Evolutionary conservation across 148 eudicot species (phyloP).

Genomic region (Drosera capensis): DNA sequence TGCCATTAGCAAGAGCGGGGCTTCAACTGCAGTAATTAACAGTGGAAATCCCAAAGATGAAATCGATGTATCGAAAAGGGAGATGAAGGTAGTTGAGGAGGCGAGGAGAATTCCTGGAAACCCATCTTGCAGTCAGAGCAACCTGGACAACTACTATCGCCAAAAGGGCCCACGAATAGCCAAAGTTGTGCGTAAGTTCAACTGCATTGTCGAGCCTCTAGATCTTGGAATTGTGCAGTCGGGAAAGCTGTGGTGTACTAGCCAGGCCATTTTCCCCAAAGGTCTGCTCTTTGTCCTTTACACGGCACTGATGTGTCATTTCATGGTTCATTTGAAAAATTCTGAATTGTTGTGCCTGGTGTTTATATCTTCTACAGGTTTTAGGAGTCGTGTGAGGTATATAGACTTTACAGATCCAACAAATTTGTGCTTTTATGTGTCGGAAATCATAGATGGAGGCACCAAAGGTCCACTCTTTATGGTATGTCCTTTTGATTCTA

Average conservation of each 20-base stretch:
- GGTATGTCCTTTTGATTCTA: too few relatives aligned
- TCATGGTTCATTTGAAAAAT: not conserved
- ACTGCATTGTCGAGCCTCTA: slow-evolving; percentile 62
- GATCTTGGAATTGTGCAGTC: slow-evolving; percentile 48
- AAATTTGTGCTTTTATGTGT: slow-evolving; percentile 55
- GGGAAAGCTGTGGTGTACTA: slow-evolving; percentile 67
- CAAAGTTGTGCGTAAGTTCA: slow-evolving; percentile 74
- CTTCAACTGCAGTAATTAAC: too few relatives aligned
- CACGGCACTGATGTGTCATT: not conserved
- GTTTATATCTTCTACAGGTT: slow-evolving; percentile 33
- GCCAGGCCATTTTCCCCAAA: slow-evolving; percentile 78
- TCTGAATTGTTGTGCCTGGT: not conserved
- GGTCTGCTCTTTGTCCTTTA: slow-evolving; percentile 30
- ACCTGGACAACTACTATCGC: slow-evolving; percentile 38
- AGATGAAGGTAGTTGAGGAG: slow-evolving; percentile 18
- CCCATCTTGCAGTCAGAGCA: slow-evolving; percentile 43
- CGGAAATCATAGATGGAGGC: slow-evolving; percentile 80
- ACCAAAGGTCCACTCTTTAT: slow-evolving; percentile 72
- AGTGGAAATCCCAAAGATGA: too few relatives aligned
- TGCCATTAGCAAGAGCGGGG: slow-evolving; percentile 17
- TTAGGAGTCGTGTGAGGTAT: slow-evolving; percentile 75
- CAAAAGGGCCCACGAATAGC: slow-evolving; percentile 93
- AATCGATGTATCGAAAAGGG: too few relatives aligned
- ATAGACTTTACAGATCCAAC: slow-evolving; percentile 62
- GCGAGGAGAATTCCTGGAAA: slow-evolving; percentile 27